Evolutionary conservation across 78 protist genomes (phyloP).

Genomic region (Capsaspora owczarzaki): DNA sequence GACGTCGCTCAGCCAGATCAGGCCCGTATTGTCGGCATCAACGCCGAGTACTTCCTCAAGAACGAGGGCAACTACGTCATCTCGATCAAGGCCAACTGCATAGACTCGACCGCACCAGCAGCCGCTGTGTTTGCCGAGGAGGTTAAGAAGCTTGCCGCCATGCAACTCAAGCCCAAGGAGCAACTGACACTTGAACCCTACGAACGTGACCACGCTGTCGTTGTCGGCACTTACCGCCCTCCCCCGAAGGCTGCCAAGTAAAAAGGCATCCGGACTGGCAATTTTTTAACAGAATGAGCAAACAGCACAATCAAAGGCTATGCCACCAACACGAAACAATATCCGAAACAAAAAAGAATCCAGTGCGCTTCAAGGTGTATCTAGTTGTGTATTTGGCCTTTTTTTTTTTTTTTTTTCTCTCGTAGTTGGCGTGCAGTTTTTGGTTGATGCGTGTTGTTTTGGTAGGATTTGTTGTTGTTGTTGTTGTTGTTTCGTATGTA

Average conservation of each 20-base stretch:
- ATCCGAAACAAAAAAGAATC: too few species aligned
- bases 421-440: neutral
- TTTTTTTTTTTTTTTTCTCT: too few species aligned
- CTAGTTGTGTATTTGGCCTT: too few species aligned
- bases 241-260: too few species aligned
- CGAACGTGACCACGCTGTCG: slow-evolving; percentile 99
- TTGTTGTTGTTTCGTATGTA: too few species aligned
- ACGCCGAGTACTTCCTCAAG: slow-evolving; percentile 98
- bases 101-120: slow-evolving; percentile 95
- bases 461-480: neutral
- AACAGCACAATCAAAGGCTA: too few species aligned
- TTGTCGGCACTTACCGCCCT: slow-evolving; percentile 61
- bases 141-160: slow-evolving; percentile 70
- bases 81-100: slow-evolving; percentile 99
- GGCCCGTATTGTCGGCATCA: slow-evolving; percentile 96
- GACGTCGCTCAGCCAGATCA: slow-evolving; percentile 99
- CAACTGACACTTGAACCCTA: slow-evolving; percentile 97
- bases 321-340: too few species aligned
- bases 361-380: too few species aligned
- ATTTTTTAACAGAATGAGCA: too few species aligned
- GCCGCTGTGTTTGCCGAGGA: slow-evolving; percentile 90
- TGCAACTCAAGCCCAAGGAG: slow-evolving; percentile 83
- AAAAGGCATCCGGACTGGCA: too few species aligned
- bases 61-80: slow-evolving; percentile 95
- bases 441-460: neutral